Base-by-base conservation (phyloP, 2,329 filamentous ascomycete genomes). In the Fusarium verticillioides region DNA sequence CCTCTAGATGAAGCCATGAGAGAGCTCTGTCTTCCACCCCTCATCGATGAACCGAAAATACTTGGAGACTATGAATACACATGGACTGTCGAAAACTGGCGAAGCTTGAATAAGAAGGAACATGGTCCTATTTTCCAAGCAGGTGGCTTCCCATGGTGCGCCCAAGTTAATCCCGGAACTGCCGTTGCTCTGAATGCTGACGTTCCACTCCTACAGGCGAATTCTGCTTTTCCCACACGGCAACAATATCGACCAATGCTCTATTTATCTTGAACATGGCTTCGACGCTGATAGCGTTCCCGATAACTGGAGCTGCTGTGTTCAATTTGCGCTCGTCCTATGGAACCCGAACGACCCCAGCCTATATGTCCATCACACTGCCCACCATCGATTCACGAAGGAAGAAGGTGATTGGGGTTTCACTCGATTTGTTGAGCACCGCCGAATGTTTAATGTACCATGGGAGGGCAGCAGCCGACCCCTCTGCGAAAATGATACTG, bases 341-440 rank as follows among this genome's bases (percentile, higher is more conserved):
- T 98, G 94, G 92, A 99, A 98, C 82, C 92, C 93, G 50, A 94
- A 96, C 79, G 94, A 98, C 78, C 96, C 96, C n/a, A 91, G 91
- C 71, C 89, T 98, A 77, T 94, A 93, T 81, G 87, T 88, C 57
- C 93, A 97, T 78, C 91, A 94, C 85, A 89, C 86, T 47, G 96
- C 96, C n/a, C 94, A 95, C 77, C 96, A 99, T 81, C 93, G 96
- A 66, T 99, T 98, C 82, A 98, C 95, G 8, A 94, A 93, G 72
- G 96, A 98, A 47, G 96, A 99, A 82, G 95, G 94, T 30, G 96
- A 99, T 79, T 99, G 96, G 96, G 96, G 96, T 3, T 99, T 99
- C 82, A 99, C 96, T n/a, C 88, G 96, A 63, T 99, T 98, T 80
- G 91, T 95, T 18, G 96, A 98, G 81, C 88, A 97, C 56, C 89